Percentiles rank a stretch among this genome's conserved stretches.
Conservation (phyloP, 208 protist species). For the Crithidia bombi region DNA sequence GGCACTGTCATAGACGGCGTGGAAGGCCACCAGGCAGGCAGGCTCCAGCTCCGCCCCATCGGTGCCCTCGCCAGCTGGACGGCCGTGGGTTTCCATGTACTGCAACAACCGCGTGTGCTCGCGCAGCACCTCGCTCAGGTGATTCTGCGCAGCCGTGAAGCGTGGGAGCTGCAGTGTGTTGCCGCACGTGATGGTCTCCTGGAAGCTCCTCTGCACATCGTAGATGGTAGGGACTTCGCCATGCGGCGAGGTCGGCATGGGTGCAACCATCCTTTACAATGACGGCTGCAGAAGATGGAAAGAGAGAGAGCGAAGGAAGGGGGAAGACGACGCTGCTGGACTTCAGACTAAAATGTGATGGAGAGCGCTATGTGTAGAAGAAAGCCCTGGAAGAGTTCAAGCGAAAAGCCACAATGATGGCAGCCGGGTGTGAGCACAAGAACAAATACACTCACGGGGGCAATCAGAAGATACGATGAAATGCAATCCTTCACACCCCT, state of each 20-base stretch:
- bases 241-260: constrained; percentile 5
- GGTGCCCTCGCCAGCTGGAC: not conserved
- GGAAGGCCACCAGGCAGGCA: constrained; percentile 19
- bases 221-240: constrained; percentile 17
- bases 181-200: constrained; percentile 10
- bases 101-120: constrained; percentile 36
- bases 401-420: too few species aligned
- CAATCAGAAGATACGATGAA: too few species aligned
- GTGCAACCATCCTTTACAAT: not conserved
- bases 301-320: not conserved
- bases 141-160: constrained; percentile 26
- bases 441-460: too few species aligned
- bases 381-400: too few species aligned
- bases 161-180: constrained; percentile 8
- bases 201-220: constrained; percentile 35
- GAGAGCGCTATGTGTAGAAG: too few species aligned
- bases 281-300: not conserved
- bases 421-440: too few species aligned
- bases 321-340: too few species aligned
- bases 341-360: too few species aligned
- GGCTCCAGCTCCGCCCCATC: constrained; percentile 7
- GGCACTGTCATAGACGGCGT: constrained; percentile 24
- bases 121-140: constrained; percentile 30
- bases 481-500: too few species aligned
- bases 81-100: constrained; percentile 36